Base-by-base conservation (phyloP, 805 yeast species). In the Schwanniomyces pseudopolymorphus region DNA sequence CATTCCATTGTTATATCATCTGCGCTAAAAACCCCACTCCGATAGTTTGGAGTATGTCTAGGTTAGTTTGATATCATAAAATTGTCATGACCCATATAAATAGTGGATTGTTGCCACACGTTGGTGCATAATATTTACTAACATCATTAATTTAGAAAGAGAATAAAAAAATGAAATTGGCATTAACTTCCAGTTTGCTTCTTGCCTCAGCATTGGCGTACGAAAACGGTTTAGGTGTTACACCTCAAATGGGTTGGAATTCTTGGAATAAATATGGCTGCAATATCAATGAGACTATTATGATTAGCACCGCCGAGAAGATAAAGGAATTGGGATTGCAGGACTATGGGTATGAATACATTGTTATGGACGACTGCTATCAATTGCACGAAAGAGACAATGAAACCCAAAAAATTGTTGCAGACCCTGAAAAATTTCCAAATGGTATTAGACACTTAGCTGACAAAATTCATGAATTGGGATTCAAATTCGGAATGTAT, bases 321-420 rank as follows among this genome's bases (percentile, higher is more conserved):
- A 50, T 63, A n/a, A 52, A 49, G 14, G 49, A 53, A 5, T 33
- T 54, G 25, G 65, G 67, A 2, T 48, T 63, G 13, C 42, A 35
- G 26, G 64, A 63, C 21, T 37, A 52, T 21, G 68, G 68, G 3
- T 63, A 63, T 47, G 51, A 57, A 6, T 62, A 62, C 48, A 55
- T 62, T 11, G 58, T 61, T 24, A 52, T 63, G 47, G 68, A 63
- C 46, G 68, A 63, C 44, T 62, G 68, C 44, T 63, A 64, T 58
- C 51, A 58, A 27, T 25, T 45, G 3, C 56, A 56, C 14, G 51
- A 62, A 37, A 52, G 47, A 28, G 53, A 49, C 8, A 48, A 46
- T 25, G 55, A 50, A 10, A 43, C 46, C 4, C 37, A 42, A 6
- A 45, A 48, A 20, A 49, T 61, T 27, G 46, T 51, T 3, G 51